Evolutionary conservation across 441 rosid genomes (phyloP).

Genomic region (Arabidopsis hybrid): DNA sequence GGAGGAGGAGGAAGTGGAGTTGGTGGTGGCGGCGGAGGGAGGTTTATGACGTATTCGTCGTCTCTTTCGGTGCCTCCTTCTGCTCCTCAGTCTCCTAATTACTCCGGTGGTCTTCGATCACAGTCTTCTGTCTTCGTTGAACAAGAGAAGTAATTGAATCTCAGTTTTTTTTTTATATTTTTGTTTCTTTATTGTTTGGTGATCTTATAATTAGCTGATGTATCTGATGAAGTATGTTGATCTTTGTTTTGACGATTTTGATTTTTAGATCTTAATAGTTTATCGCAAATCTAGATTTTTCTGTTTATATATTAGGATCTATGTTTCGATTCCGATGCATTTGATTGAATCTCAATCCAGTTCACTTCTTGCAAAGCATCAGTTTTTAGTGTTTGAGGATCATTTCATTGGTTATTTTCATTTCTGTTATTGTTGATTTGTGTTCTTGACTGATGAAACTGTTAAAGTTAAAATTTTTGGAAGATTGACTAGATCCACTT

Average conservation of each 20-base stretch:
- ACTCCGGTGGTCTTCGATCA: constrained; percentile 48
- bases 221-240: constrained; percentile 8
- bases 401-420: constrained; percentile 18
- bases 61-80: constrained; percentile 43
- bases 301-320: constrained; percentile 18
- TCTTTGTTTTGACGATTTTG: constrained; percentile 17
- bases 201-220: constrained; percentile 24
- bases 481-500: constrained; percentile 22
- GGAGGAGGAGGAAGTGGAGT: constrained; percentile 2
- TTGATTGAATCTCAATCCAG: constrained; percentile 14
- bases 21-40: constrained; percentile 32
- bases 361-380: constrained; percentile 15
- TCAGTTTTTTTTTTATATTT: constrained; percentile 8
- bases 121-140: constrained; percentile 43
- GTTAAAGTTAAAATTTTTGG: neutral
- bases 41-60: constrained; percentile 39
- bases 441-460: constrained; percentile 24
- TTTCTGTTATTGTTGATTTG: constrained; percentile 27
- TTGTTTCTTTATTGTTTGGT: neutral
- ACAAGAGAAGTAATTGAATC: constrained; percentile 47
- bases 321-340: constrained; percentile 5
- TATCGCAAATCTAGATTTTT: constrained; percentile 10
- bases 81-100: constrained; percentile 46
- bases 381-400: neutral
- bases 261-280: constrained; percentile 31